phyloP scores from a whole-genome alignment of 108 stramenopile genomes.

The Cylindrotheca fusiformis region DNA sequence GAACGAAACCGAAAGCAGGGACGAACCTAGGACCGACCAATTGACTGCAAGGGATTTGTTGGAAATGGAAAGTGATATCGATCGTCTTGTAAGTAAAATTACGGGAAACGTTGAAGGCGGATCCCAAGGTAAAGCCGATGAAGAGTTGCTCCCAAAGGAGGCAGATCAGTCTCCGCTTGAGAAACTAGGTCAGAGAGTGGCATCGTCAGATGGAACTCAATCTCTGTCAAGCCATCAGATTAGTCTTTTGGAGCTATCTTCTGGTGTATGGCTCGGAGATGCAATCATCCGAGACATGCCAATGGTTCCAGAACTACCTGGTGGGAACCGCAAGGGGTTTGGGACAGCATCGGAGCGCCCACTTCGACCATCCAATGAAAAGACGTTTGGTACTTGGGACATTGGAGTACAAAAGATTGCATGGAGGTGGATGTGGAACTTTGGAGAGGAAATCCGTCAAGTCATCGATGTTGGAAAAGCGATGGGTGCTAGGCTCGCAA shows the following conservation, averaged over 20 bases:
- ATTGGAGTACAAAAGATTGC: constrained; percentile 77
- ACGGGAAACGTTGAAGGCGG: constrained; percentile 14
- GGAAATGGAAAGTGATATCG: constrained; percentile 47
- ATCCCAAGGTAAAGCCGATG: neutral
- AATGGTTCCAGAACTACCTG: constrained; percentile 22
- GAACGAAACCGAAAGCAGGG: neutral
- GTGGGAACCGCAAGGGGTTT: constrained; percentile 30
- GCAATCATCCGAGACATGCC: constrained; percentile 59
- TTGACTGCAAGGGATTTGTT: constrained; percentile 36
- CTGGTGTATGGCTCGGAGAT: constrained; percentile 79
- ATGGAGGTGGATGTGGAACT: constrained; percentile 71
- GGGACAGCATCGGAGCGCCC: constrained; percentile 6
- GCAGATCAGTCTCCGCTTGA: constrained; percentile 13
- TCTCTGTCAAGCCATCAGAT: constrained; percentile 40
- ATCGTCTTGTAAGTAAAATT: constrained; percentile 45
- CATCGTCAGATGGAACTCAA: constrained; percentile 15
- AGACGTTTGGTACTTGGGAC: constrained; percentile 57
- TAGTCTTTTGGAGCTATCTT: constrained; percentile 55
- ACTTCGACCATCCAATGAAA: constrained; percentile 16
- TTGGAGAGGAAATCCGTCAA: constrained; percentile 57
- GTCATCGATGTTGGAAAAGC: constrained; percentile 30
- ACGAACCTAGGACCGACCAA: constrained; percentile 5
- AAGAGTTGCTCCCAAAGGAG: no score
- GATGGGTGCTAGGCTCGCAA: constrained; percentile 25
- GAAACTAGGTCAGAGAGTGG: constrained; percentile 32